Evolutionary conservation across 176 grass and related monocot genomes (phyloP), one percentile per base, ranked within the genome.

Genomic region (Panicum miliaceum): DNA sequence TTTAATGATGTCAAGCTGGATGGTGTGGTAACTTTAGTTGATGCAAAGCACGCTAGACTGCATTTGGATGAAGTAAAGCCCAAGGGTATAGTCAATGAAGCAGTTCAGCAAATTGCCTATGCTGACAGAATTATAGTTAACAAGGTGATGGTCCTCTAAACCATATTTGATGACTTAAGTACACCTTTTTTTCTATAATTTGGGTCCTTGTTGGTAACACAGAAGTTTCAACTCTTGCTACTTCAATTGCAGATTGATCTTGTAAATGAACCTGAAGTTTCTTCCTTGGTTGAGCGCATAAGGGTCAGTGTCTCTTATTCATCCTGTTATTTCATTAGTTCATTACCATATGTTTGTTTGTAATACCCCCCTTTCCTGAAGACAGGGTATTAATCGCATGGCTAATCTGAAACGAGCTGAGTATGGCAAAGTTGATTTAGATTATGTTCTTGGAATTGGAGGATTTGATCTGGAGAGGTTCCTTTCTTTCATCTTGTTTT

Each of bases 381-480:
- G 83, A 50, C 88, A 98, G 96, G 88, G 89, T 78, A 98, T 98
- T 48, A 98, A 98, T 79, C 57, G 81, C 41, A 95, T 98, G 96
- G 96, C 93, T 77, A 76, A 95, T 95, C 78, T 98, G 85, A 98
- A 95, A 79, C 86, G 77, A 65, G 91, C 93, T 35, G 82, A 95
- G 68, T 94, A 95, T 85, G 93, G 96, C 65, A 89, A 89, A 85
- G 96, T 98, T 73, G 91, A 98, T 90, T 82, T 98, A 71, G 93
- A 98, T 89, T 98, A 98, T 89, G 96, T 95, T 78, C 96, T 98
- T 92, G 96, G 96, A 54, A 93, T 98, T 84, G 96, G 96, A 92
- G 96, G 96, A 70, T 98, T 98, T 84, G 96, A 98, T 94, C 78
- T 98, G 48, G 96, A 98, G 79, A 98, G 93, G 96, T 97, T 78